These are phyloP conservation scores for Pseudogymnoascus sp. DNA, from an alignment of 2,329 filamentous ascomycete genomes.

Conservation along the genomic window DNA sequence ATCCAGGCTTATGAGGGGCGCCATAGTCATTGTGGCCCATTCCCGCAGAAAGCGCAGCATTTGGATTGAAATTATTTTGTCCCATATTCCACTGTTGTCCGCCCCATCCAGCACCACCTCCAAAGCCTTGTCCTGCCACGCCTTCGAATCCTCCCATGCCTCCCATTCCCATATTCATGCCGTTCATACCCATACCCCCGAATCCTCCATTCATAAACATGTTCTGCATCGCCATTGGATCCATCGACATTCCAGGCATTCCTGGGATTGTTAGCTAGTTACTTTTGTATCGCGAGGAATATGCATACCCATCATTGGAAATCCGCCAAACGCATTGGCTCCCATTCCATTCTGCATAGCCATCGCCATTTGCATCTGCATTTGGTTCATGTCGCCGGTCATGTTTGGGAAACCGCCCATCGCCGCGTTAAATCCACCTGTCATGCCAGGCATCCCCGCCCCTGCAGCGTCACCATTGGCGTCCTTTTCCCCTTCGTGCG, in stretches of 20 bases:
- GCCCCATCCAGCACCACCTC: constrained; percentile 62
- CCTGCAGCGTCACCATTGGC: constrained; percentile 16
- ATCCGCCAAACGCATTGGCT: constrained; percentile 47
- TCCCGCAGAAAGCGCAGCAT: constrained; percentile 56
- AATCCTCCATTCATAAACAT: constrained; percentile 76
- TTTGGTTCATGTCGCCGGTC: constrained; percentile 61
- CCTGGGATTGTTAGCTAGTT: constrained; percentile 38
- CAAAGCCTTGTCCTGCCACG: constrained; percentile 55
- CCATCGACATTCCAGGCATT: constrained; percentile 81
- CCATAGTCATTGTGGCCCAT: constrained; percentile 77
- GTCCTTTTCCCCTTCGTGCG: constrained; percentile 11
- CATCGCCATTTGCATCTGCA: constrained; percentile 82
- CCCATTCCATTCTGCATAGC: constrained; percentile 65
- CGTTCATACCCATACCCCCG: constrained; percentile 72
- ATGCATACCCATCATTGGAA: constrained; percentile 81
- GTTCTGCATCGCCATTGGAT: constrained; percentile 67
- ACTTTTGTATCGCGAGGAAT: background rate
- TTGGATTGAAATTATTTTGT: constrained; percentile 87
- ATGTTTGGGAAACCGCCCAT: constrained; percentile 36
- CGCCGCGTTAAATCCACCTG: constrained; percentile 38
- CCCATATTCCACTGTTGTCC: constrained; percentile 73
- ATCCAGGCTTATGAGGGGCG: constrained; percentile 65
- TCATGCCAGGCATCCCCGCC: constrained; percentile 26
- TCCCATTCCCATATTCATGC: constrained; percentile 70
- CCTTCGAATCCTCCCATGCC: constrained; percentile 58